Base-by-base conservation (phyloP, 768 basidiomycete species). In the Suillus ampliporus region DNA sequence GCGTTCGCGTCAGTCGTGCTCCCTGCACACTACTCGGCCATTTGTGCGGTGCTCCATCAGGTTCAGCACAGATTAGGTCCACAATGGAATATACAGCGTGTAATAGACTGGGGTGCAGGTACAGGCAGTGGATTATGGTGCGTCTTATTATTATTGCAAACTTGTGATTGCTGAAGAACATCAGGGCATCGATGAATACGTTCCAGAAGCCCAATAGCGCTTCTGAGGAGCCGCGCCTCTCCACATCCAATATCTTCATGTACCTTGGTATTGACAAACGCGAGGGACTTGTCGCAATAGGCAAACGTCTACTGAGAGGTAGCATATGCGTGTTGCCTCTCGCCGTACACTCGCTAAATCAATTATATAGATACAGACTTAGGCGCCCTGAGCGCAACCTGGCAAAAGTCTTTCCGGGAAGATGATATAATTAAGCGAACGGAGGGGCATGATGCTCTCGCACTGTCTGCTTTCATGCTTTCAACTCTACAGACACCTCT, bases 1-100 rank as follows among this genome's bases (percentile, higher is more conserved):
- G 94, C 94, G 5, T 96, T 95, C 72, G 89, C 90, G 15, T 88
- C 91, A 14, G 83, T 95, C 54, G 90, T 89, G n/a, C 83, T 96
- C 65, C 94, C 94, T 1, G 87, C 89, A 4, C 91, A 95, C 77
- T 96, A 91, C 72, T 86, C 92, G 51, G 92, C 88, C 2, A 90
- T 95, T 57, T 82, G 78, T 54, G 80, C 89, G n/a, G 92, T 95
- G 6, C 76, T 96, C 19, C 79, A 84, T 52, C 88, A 93, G 65
- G 67, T 88, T 41, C 89, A 84, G 63, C 82, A 78, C 53, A 81
- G 94, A 60, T 67, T 94, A 41, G 88, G 85, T n/a, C 73, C 80
- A 8, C 80, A 80, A n/a, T 91, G 84, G 86, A 75, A 76, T 37
- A 79, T 86, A 59, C 78, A 87, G 31, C 82, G 78, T 38, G 78